Evolutionary conservation across 306 rosid species (phyloP).

Genomic region (Neltuma alba): DNA sequence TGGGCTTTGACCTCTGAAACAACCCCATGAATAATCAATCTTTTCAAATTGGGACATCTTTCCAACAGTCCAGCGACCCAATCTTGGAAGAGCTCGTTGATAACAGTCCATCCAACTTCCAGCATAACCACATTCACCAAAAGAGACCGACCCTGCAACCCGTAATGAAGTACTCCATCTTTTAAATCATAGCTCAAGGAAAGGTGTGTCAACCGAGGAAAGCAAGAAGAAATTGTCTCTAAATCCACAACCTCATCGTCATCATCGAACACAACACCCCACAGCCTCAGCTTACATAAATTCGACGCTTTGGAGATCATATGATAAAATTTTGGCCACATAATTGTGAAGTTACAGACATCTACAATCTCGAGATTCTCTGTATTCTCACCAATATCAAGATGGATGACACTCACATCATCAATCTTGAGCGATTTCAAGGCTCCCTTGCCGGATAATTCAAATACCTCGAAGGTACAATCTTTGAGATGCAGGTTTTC

Average conservation of each 20-base stretch:
- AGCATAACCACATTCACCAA: constrained; percentile 66
- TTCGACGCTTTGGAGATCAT: constrained; percentile 76
- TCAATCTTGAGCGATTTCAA: constrained; percentile 65
- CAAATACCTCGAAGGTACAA: constrained; percentile 60
- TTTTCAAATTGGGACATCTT: constrained; percentile 75
- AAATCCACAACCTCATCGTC: constrained; percentile 74
- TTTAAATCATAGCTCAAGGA: constrained; percentile 66
- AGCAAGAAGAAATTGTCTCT: constrained; percentile 62
- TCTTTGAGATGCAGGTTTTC: constrained; percentile 64
- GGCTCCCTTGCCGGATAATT: constrained; percentile 63
- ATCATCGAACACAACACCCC: constrained; percentile 69
- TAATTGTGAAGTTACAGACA: constrained; percentile 67
- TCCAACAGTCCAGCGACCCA: constrained; percentile 79
- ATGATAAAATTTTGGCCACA: constrained; percentile 76
- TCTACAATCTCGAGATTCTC: constrained; percentile 82
- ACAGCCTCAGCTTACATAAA: constrained; percentile 61
- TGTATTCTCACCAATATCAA: constrained; percentile 68
- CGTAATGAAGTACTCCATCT: constrained; percentile 59
- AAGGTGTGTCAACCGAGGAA: constrained; percentile 62
- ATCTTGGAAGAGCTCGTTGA: constrained; percentile 69
- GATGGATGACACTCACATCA: constrained; percentile 69
- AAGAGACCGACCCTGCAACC: constrained; percentile 68
- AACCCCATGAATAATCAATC: constrained; percentile 62
- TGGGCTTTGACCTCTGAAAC: constrained; percentile 66
- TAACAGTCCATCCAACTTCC: constrained; percentile 83